These are phyloP conservation scores for Beverwykella pulmonaria DNA, from an alignment of 495 filamentous ascomycete species.

Conservation along the genomic window DNA sequence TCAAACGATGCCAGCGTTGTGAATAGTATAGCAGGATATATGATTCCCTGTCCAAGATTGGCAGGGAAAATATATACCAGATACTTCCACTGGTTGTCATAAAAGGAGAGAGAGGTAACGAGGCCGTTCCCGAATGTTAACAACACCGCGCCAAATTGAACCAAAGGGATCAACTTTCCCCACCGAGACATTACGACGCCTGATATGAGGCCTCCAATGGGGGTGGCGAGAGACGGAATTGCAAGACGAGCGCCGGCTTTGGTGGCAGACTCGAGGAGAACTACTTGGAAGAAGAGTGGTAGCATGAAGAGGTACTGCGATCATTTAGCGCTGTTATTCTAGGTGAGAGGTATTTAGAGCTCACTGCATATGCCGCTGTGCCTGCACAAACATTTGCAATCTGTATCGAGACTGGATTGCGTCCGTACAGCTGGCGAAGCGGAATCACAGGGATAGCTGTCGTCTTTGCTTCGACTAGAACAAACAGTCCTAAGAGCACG, in stretches of 20 bases:
- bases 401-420: slow-evolving; percentile 56
- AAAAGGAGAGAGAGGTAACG: slow-evolving; percentile 58
- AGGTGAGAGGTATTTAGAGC: slow-evolving; percentile 32
- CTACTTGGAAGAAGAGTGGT: slow-evolving; percentile 66
- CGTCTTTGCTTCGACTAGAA: slow-evolving; percentile 60
- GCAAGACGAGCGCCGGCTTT: slow-evolving; percentile 62
- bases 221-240: slow-evolving; percentile 64
- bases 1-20: slow-evolving; percentile 65
- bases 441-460: slow-evolving; percentile 65
- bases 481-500: slow-evolving; percentile 53
- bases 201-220: slow-evolving; percentile 62
- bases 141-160: slow-evolving; percentile 57
- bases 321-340: not conserved
- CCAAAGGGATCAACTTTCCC: slow-evolving; percentile 59
- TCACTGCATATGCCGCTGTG: slow-evolving; percentile 65
- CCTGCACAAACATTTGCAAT: slow-evolving; percentile 64
- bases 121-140: slow-evolving; percentile 64
- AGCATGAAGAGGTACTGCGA: slow-evolving; percentile 67
- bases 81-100: slow-evolving; percentile 65
- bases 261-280: slow-evolving; percentile 63
- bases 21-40: slow-evolving; percentile 65
- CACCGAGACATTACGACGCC: slow-evolving; percentile 67
- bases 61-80: slow-evolving; percentile 64
- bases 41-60: slow-evolving; percentile 65
- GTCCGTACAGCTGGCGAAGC: slow-evolving; percentile 57